Percentiles rank a stretch among this genome's conserved stretches.
Conservation (phyloP, 2,329 filamentous ascomycete genomes). For the Nothophoma quercina region DNA sequence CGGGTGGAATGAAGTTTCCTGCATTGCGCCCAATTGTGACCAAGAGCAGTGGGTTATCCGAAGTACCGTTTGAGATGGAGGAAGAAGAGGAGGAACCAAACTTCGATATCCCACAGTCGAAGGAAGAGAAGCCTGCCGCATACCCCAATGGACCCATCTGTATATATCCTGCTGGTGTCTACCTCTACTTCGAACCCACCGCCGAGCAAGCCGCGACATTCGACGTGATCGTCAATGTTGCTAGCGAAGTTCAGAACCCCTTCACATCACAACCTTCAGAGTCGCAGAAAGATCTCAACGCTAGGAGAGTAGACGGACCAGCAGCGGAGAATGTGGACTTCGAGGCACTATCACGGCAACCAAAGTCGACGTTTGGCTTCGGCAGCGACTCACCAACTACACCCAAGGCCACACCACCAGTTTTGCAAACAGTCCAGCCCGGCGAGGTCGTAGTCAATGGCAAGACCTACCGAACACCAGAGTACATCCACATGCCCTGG, state of each 20-base stretch:
- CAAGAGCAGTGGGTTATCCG: slow-evolving; percentile 51
- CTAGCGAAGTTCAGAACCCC: slow-evolving; percentile 80
- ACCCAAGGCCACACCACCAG: slow-evolving; percentile 61
- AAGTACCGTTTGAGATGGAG: slow-evolving; percentile 76
- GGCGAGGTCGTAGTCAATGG: slow-evolving; percentile 35
- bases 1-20: slow-evolving; percentile 61
- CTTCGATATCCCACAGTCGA: slow-evolving; percentile 64
- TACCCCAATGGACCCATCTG: slow-evolving; percentile 84
- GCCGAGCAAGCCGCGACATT: slow-evolving; percentile 79
- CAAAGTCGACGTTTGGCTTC: slow-evolving; percentile 34
- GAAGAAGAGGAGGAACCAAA: slow-evolving; percentile 69
- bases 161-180: slow-evolving; percentile 80
- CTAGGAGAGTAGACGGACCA: slow-evolving; percentile 45
- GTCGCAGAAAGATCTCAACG: slow-evolving; percentile 47
- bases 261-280: slow-evolving; percentile 57
- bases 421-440: slow-evolving; percentile 39
- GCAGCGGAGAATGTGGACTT: slow-evolving; percentile 48
- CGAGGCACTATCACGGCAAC: slow-evolving; percentile 39
- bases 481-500: slow-evolving; percentile 89
- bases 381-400: slow-evolving; percentile 55
- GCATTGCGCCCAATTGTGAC: slow-evolving; percentile 44
- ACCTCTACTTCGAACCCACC: slow-evolving; percentile 80
- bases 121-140: slow-evolving; percentile 75
- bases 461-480: slow-evolving; percentile 61
- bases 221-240: slow-evolving; percentile 85